Percentiles rank a stretch among this genome's conserved stretches.
Evolutionary conservation across 1,284 basidiomycete species (phyloP).

Genomic region (Trichosporon sp.): DNA sequence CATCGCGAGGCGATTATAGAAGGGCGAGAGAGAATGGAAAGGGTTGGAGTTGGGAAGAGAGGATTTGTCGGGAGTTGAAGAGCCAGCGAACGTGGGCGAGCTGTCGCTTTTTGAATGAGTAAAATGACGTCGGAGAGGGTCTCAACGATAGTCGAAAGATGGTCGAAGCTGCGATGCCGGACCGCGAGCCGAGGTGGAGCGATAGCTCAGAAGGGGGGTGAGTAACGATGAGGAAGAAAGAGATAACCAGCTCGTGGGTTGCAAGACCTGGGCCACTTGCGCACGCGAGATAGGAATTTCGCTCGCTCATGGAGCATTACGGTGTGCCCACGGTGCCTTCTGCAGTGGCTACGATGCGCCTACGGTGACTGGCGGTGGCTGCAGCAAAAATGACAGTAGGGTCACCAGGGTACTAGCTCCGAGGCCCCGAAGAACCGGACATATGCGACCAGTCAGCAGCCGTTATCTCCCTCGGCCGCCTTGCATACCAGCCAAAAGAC

Average conservation of each 20-base stretch:
- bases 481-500: neutral
- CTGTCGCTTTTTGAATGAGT: neutral
- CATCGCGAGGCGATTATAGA: neutral
- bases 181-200: neutral
- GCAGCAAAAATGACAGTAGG: conserved; percentile 1
- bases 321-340: neutral
- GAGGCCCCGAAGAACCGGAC: neutral
- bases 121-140: neutral
- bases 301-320: neutral
- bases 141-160: neutral
- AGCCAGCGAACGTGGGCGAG: neutral
- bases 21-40: neutral
- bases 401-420: neutral
- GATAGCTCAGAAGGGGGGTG: neutral
- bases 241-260: neutral
- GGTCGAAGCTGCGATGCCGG: neutral
- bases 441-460: neutral
- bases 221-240: neutral
- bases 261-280: neutral
- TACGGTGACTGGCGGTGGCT: neutral
- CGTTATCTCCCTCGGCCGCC: conserved; percentile 12
- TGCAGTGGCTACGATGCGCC: neutral
- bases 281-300: conserved; percentile 6
- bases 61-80: neutral
- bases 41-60: neutral